Conservation (phyloP, 2,329 filamentous ascomycete genomes). For the Alternaria novae-zelandiae region DNA sequence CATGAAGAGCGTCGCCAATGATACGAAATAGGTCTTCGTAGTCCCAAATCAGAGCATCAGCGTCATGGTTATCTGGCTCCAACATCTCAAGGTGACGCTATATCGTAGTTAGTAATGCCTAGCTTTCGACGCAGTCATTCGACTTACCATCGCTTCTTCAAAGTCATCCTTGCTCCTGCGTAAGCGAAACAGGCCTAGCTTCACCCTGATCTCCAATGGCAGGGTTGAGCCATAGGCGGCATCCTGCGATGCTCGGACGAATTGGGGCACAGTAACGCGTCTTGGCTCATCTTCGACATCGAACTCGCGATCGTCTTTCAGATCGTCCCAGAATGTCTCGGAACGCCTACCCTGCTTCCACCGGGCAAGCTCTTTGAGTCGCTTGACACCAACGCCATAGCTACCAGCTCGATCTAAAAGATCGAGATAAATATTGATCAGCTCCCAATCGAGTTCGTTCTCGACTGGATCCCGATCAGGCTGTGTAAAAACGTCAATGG, state of each 20-base stretch:
- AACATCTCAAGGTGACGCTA: slow-evolving; percentile 65
- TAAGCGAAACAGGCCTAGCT: slow-evolving; percentile 83
- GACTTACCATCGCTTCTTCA: slow-evolving; percentile 75
- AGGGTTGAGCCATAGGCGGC: slow-evolving; percentile 74
- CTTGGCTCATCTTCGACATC: slow-evolving; percentile 74
- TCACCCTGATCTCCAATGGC: slow-evolving; percentile 81
- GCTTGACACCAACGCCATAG: slow-evolving; percentile 69
- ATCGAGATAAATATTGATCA: slow-evolving; percentile 85
- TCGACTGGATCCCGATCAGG: slow-evolving; percentile 51
- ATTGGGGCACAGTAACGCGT: slow-evolving; percentile 67
- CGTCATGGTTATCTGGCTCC: slow-evolving; percentile 64
- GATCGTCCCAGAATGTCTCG: slow-evolving; percentile 79
- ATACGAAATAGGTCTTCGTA: slow-evolving; percentile 83
- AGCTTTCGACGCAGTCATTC: slow-evolving; percentile 58
- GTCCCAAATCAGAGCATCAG: slow-evolving; percentile 63
- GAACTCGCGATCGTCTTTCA: slow-evolving; percentile 86
- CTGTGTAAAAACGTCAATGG: slow-evolving; percentile 57
- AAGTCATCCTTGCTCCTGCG: slow-evolving; percentile 66
- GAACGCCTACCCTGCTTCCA: slow-evolving; percentile 80
- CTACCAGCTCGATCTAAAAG: slow-evolving; percentile 71
- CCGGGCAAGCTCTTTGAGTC: slow-evolving; percentile 74
- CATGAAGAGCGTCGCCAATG: slow-evolving; percentile 65
- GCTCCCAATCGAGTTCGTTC: slow-evolving; percentile 71
- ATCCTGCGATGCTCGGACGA: slow-evolving; percentile 61
- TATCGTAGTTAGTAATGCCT: slow-evolving; percentile 33